A percentile compares a stretch with the other conserved stretches of the same genome.
Evolutionary conservation across 2,329 filamentous ascomycete genomes (phyloP).

Genomic region (Diplodia intermedia): DNA sequence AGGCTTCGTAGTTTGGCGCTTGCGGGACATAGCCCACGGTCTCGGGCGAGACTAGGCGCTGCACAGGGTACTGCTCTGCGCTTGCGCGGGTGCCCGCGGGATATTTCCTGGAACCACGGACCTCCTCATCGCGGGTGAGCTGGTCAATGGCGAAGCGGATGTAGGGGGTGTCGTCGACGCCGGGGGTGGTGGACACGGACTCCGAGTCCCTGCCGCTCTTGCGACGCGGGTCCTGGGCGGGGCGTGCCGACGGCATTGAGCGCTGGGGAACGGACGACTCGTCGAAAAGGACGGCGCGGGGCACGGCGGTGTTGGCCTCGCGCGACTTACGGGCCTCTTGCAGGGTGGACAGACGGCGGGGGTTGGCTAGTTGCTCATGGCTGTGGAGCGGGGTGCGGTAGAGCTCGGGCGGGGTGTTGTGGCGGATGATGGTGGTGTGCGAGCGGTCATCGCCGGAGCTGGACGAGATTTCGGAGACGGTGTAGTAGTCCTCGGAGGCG

Average conservation of each 20-base stretch:
- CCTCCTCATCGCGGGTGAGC: conserved; percentile 75
- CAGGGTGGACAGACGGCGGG: conserved; percentile 27
- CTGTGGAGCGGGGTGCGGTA: conserved; percentile 45
- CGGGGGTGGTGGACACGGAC: conserved; percentile 60
- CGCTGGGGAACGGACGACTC: conserved; percentile 33
- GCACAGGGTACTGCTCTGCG: conserved; percentile 57
- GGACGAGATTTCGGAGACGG: conserved; percentile 48
- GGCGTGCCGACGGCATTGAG: conserved; percentile 10
- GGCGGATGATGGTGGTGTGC: conserved; percentile 38
- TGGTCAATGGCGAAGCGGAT: conserved; percentile 90
- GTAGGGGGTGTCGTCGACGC: conserved; percentile 83
- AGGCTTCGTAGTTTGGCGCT: background rate
- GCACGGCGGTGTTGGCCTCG: background rate
- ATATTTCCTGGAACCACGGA: conserved; percentile 61
- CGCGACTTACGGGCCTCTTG: conserved; percentile 24
- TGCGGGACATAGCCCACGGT: conserved; percentile 27
- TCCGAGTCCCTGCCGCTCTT: conserved; percentile 39
- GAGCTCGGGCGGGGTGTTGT: conserved; percentile 47
- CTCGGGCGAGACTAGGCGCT: conserved; percentile 55
- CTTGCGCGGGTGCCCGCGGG: conserved; percentile 38
- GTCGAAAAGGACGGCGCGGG: conserved; percentile 44
- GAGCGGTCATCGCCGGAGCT: conserved; percentile 46
- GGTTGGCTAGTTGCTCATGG: conserved; percentile 44
- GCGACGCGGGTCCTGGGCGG: conserved; percentile 18
- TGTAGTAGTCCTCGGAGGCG: conserved; percentile 60